Evolutionary conservation across 345 rosid species (phyloP).

Genomic region (Hypericum androsaemum): DNA sequence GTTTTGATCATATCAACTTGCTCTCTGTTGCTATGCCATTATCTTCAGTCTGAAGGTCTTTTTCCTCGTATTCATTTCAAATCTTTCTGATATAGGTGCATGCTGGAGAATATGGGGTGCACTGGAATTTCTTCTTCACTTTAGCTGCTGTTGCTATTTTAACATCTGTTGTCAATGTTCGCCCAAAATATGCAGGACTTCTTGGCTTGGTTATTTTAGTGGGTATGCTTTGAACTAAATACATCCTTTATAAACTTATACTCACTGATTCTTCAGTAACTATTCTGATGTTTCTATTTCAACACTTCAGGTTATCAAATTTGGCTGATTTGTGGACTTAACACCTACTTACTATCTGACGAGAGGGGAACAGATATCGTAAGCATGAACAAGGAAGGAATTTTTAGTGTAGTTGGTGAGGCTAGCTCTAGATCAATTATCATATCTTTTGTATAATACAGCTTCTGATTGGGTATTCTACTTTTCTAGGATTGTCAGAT

Average conservation of each 20-base stretch:
- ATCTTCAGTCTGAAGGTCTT: constrained; percentile 1
- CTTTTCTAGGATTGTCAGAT: no score
- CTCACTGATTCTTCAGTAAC: constrained; percentile 9
- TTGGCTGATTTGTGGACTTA: constrained; percentile 59
- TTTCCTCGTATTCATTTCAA: background rate
- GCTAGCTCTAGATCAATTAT: constrained; percentile 3
- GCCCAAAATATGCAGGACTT: constrained; percentile 60
- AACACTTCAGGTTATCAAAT: constrained; percentile 59
- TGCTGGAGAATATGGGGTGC: constrained; percentile 76
- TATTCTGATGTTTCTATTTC: constrained; percentile 4
- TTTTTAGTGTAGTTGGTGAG: constrained; percentile 72
- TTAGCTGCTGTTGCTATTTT: constrained; percentile 72
- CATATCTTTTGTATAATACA: no score
- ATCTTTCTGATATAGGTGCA: constrained; percentile 45
- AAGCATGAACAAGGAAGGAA: constrained; percentile 83
- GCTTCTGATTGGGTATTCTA: no score
- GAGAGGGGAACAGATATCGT: constrained; percentile 61
- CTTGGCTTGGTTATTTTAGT: constrained; percentile 51
- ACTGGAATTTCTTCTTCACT: constrained; percentile 95
- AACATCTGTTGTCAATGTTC: constrained; percentile 49
- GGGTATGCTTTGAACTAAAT: constrained; percentile 28
- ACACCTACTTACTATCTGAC: constrained; percentile 55
- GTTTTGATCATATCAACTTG: no score
- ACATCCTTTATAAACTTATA: constrained; percentile 5
- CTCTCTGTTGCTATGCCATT: background rate